Evolutionary conservation across 805 yeast species (phyloP), one percentile per base, ranked within the genome.

Genomic region (Wickerhamiella azyma): DNA sequence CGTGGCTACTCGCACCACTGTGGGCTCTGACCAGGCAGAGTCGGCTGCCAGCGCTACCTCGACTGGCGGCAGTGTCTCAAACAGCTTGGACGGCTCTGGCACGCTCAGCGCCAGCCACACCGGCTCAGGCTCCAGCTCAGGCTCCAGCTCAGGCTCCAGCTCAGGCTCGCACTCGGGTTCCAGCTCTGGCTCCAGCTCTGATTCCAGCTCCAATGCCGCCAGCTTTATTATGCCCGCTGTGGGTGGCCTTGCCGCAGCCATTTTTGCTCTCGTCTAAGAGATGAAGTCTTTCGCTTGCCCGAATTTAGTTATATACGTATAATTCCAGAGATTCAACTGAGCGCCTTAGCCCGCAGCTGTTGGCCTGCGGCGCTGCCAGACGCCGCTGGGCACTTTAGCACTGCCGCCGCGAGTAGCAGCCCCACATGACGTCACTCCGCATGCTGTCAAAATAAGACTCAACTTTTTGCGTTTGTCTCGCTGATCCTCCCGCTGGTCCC

Each of bases 1-100:
- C 19, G 32, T 18, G 9, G 44, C 44, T 9, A 33, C 44, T 7
- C 37, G 37, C 7, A 33, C 39, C 5, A 41, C 44, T n/a, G 26
- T 30, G 16, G 8, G 33, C 9, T 11, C 33, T 11, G 33, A 13
- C 33, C 9, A 13, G 16, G 33, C 33, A 5, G 16, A 13, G 33
- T 10, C 33, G 3, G 14, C 16, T 13, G 33, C 33, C n/a, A 13
- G n/a, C n/a, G n/a, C n/a, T 6, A 3, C 14, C 4, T 30, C 14
- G 14, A 30, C 16, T n/a, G 9, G 33, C 33, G 8, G 16, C n/a
- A 13, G 29, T 26, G 29, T 4, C 10, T 5, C 29, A 3, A 8
- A 4, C 13, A 8, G 30, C 14, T 30, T 21, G 6, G 24, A 7
- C 24, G 7, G 6, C 24, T 21, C 24, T 21, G 24, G 24, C 24